Evolutionary conservation across 2,329 filamentous ascomycete species (phyloP).

Genomic region (Exserohilum rostratum): DNA sequence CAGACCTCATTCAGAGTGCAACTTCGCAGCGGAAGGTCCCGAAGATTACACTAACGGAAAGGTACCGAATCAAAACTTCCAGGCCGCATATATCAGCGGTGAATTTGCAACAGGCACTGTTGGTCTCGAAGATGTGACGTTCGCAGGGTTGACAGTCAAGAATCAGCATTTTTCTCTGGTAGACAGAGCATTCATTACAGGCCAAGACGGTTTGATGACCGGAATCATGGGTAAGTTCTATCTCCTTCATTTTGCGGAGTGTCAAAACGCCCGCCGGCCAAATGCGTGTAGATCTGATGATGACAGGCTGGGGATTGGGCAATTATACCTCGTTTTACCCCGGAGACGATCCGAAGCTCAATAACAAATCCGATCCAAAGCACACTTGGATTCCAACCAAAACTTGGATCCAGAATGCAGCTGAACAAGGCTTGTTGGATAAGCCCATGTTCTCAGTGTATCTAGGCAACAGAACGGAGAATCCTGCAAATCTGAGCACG

Average conservation of each 20-base stretch:
- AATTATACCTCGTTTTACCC: not conserved
- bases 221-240: not conserved
- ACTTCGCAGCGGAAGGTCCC: not conserved
- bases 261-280: not conserved
- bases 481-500: not conserved
- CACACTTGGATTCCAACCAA: not conserved
- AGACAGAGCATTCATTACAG: not conserved
- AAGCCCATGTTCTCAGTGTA: conserved; percentile 2
- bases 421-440: not conserved
- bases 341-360: not conserved
- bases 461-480: not conserved
- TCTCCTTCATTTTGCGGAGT: not conserved
- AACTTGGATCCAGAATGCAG: not conserved
- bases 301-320: not conserved
- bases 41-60: not conserved
- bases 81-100: not conserved
- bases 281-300: not conserved
- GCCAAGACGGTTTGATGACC: not conserved
- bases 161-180: conserved; percentile 1
- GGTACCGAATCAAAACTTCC: not conserved
- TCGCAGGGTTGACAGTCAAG: not conserved
- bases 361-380: not conserved
- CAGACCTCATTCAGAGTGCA: not conserved
- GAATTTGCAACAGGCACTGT: not conserved
- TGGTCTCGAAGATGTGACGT: not conserved